Evolutionary conservation across 2,329 filamentous ascomycete species (phyloP).

Genomic region (Neopestalotiopsis clavispora): DNA sequence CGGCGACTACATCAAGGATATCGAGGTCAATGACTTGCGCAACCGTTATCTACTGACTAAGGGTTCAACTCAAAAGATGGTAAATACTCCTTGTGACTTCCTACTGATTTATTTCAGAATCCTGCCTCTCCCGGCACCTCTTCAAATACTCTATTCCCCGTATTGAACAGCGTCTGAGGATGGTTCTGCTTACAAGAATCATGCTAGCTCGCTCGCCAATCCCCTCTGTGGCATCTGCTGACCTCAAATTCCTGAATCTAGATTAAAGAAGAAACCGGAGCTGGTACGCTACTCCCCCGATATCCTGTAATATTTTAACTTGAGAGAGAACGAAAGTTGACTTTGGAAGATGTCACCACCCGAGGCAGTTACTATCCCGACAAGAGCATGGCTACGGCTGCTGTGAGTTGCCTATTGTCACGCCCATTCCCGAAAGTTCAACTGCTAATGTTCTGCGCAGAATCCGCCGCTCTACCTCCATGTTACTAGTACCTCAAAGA

Average conservation of each 20-base stretch:
- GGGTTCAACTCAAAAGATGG: constrained; percentile 97
- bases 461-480: constrained; percentile 94
- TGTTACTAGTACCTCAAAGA: constrained; percentile 89
- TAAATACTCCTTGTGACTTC: constrained; percentile 78
- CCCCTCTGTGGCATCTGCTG: constrained; percentile 89
- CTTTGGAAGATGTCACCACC: constrained; percentile 93
- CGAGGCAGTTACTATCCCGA: constrained; percentile 96
- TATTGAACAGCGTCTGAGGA: constrained; percentile 52
- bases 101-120: constrained; percentile 66
- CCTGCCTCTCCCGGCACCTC: constrained; percentile 9
- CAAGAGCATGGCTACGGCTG: constrained; percentile 93
- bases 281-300: constrained; percentile 82
- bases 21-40: constrained; percentile 96
- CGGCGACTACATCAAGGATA: constrained; percentile 97
- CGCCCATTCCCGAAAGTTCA: constrained; percentile 73
- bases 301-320: constrained; percentile 45
- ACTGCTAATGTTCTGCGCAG: constrained; percentile 71
- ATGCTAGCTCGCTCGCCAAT: constrained; percentile 65
- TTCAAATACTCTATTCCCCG: constrained; percentile 36
- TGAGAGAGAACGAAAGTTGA: constrained; percentile 62
- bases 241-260: constrained; percentile 86
- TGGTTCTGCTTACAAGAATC: constrained; percentile 73
- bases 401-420: constrained; percentile 63
- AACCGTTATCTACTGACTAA: constrained; percentile 98
- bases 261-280: constrained; percentile 99